Conservation (phyloP, 768 basidiomycete genomes). For the Pilatotrama ljubarskyi region DNA sequence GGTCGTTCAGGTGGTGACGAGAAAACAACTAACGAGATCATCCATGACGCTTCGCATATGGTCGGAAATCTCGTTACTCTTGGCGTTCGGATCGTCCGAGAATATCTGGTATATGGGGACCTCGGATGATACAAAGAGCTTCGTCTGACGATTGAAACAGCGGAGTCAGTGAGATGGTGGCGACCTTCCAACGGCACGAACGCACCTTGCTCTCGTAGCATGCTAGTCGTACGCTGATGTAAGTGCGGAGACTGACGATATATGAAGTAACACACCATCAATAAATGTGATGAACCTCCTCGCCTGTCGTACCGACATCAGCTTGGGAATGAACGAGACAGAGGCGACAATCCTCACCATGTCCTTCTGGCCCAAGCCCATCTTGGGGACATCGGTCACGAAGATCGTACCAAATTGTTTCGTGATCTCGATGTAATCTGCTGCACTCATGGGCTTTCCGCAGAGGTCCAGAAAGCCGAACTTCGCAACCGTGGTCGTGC, state of each 20-base stretch:
- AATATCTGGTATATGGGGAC: slow-evolving; percentile 91
- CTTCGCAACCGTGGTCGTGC: slow-evolving; percentile 76
- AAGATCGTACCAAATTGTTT: slow-evolving; percentile 87
- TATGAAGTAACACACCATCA: slow-evolving; percentile 60
- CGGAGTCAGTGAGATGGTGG: not conserved
- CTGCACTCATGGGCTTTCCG: slow-evolving; percentile 86
- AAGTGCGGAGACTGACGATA: not conserved
- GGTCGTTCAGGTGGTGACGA: not conserved
- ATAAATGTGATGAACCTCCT: slow-evolving; percentile 97
- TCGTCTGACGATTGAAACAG: slow-evolving; percentile 54
- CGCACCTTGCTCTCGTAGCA: slow-evolving; percentile 88
- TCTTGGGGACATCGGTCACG: slow-evolving; percentile 81
- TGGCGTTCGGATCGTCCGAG: slow-evolving; percentile 57
- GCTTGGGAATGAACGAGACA: too few species aligned
- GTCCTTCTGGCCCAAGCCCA: slow-evolving; percentile 87
- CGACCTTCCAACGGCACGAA: not conserved
- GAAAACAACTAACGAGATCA: slow-evolving; percentile 66
- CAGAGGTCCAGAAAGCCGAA: slow-evolving; percentile 89
- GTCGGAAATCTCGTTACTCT: slow-evolving; percentile 55
- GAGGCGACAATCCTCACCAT: slow-evolving; percentile 47
- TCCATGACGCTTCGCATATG: slow-evolving; percentile 96
- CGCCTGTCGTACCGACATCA: slow-evolving; percentile 49
- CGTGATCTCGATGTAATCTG: slow-evolving; percentile 95
- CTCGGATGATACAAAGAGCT: slow-evolving; percentile 89
- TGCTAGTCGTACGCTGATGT: slow-evolving; percentile 41